Base-by-base conservation (phyloP, 257 asterid genomes). In the Solanum clarkiae region DNA sequence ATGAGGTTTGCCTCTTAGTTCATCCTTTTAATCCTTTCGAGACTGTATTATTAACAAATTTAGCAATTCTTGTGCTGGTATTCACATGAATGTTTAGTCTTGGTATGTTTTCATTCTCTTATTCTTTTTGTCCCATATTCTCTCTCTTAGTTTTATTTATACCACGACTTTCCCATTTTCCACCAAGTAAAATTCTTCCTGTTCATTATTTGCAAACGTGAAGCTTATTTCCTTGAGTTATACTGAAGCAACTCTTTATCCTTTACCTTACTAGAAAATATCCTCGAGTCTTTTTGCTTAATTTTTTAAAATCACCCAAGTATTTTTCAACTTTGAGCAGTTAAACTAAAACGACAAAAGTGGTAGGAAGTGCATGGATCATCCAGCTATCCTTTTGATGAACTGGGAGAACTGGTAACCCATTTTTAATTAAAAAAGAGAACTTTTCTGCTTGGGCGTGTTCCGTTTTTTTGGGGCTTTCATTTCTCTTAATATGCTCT, bases 1-100 rank as follows among this genome's bases (percentile, higher is more conserved):
- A 93, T 44, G 95, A 95, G 98, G 99, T 95, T 89, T 59, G 90
- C 85, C 86, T 72, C 81, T 83, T 26, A 26, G 49, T 29, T 53
- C 24, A 79, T 53, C 47, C 44, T 49, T 75, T 24, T 79, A 20
- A 26, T 77, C 53, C 63, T 51, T 26, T 53, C 10, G 26, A 77
- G 24, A 53, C 15, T 53, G 3, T 77, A 9, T 77, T 16, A 9
- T 53, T 26, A 51, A 24, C 45, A 77, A 16, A 26, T 53, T 15
- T 29, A 26, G 65, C 47, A 15, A 26, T 77, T 77, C 18, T 77
- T 53, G 6, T 77, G 16, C 63, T 77, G 22, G 24, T 77, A 77
- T 53, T 51, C 65, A 53, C 6, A 1, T 77, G 24, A 29, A 77
- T 26, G 82, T 77, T 51, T 26, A 77, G 45, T 9, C 45, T 26